Evolutionary conservation across 1,139 yeast genomes (phyloP), one percentile per base, ranked within the genome.

Genomic region (Blastobotrys indianensis): DNA sequence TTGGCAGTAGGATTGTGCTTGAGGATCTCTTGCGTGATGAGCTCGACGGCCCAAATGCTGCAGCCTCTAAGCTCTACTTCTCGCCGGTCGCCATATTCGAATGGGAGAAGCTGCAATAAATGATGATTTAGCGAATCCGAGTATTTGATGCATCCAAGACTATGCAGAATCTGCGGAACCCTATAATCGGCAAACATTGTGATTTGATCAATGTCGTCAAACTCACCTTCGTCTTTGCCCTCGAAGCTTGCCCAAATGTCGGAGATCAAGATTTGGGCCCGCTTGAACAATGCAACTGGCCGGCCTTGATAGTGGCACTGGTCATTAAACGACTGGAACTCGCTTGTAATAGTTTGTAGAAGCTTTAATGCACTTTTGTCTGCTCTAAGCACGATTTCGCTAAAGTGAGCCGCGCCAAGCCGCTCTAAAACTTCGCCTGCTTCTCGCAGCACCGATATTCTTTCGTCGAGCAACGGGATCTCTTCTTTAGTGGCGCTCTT

Each of bases 181-280:
- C 74, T 60, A 49, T 70, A 70, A 51, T 70, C 74, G 10, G 74
- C 74, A 58, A 70, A 70, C 75, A 70, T 70, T n/a, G 74, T 69
- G 39, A 70, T 55, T 20, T 55, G 45, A 47, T 64, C 68, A 36
- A 70, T 70, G 48, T 70, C 75, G 15, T 48, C 31, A 46, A 70
- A 70, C 16, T 46, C 43, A 7, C 74, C 74, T 42, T 55, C 62
- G 3, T 59, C 53, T 17, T 54, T 12, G 23, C 70, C 69, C 25
- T 66, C 54, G 46, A 70, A 70, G 53, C 72, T 67, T 2, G 73
- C 74, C 75, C 75, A 70, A 12, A 70, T 51, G 41, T 70, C 74
- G 2, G 69, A 65, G 1, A 67, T 68, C 12, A 70, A 56, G 32
- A 70, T 70, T 52, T 70, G 74, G 10, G 72, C 74, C 12, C 74